These are phyloP conservation scores for Protomyces macrosporus DNA, from an alignment of 1,139 yeast genomes.

Conservation along the genomic window DNA sequence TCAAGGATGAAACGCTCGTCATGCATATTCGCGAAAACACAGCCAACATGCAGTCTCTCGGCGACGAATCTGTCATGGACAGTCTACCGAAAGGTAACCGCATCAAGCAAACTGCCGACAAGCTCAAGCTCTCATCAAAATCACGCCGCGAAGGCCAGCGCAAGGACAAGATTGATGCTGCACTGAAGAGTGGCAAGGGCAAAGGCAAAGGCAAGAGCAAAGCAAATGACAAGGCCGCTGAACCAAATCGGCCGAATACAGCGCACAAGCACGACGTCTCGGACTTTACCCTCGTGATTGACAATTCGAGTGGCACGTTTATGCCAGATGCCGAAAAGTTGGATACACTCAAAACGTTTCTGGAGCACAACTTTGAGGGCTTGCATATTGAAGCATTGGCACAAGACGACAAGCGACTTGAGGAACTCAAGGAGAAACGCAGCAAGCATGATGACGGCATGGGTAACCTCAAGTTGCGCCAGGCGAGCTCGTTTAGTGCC, in stretches of 20 bases:
- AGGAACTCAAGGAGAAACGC: constrained; percentile 10
- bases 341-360: constrained; percentile 4
- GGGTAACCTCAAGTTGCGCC: neutral
- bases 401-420: constrained; percentile 13
- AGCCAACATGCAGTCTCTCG: constrained; percentile 5
- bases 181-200: neutral
- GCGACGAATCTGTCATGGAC: neutral
- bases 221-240: neutral
- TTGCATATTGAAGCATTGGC: constrained; percentile 17
- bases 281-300: constrained; percentile 23
- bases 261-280: constrained; percentile 18
- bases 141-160: neutral
- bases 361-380: constrained; percentile 12
- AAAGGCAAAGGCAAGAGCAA: neutral
- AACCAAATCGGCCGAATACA: neutral
- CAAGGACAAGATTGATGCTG: neutral
- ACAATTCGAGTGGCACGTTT: constrained; percentile 23
- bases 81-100: neutral
- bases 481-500: neutral
- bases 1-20: constrained; percentile 17
- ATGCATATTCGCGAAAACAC: constrained; percentile 1
- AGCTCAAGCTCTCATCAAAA: neutral
- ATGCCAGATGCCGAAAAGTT: constrained; percentile 23
- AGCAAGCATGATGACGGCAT: constrained; percentile 8
- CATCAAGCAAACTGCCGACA: neutral